Evolutionary conservation across 2,329 filamentous ascomycete species (phyloP).

Genomic region (Apiospora arundinis): DNA sequence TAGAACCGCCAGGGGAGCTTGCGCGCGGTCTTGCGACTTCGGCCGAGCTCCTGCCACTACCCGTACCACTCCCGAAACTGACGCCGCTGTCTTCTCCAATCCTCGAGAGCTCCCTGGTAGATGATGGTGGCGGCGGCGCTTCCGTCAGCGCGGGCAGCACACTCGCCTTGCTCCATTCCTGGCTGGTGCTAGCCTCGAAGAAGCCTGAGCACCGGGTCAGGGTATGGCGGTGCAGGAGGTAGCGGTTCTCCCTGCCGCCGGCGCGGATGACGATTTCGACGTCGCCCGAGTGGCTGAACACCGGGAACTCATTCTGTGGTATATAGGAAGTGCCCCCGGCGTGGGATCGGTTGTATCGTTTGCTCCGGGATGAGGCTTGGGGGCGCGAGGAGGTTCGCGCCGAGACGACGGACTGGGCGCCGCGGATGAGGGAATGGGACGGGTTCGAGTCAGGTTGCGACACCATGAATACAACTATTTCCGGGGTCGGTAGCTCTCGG

Average conservation of each 20-base stretch:
- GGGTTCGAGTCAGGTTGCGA: conserved; percentile 62
- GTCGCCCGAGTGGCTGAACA: conserved; percentile 89
- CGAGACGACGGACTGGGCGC: conserved; percentile 67
- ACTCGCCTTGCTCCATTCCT: conserved; percentile 71
- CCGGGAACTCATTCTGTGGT: conserved; percentile 88
- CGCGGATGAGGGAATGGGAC: conserved; percentile 60
- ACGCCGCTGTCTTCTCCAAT: conserved; percentile 54
- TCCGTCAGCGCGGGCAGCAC: conserved; percentile 41
- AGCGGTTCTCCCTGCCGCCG: conserved; percentile 77
- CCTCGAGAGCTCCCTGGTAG: conserved; percentile 55
- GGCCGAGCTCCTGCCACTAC: conserved; percentile 36
- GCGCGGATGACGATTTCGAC: conserved; percentile 81
- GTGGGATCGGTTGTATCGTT: conserved; percentile 83
- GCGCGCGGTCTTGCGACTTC: conserved; percentile 45
- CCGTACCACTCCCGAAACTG: conserved; percentile 42
- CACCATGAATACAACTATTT: conserved; percentile 58
- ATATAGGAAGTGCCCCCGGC: conserved; percentile 72
- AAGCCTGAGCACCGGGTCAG: conserved; percentile 91
- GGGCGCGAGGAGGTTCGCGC: conserved; percentile 66
- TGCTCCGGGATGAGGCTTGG: conserved; percentile 55
- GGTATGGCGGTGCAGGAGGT: conserved; percentile 86
- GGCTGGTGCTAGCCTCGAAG: conserved; percentile 85
- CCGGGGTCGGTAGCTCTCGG: conserved; percentile 1
- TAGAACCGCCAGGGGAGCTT: conserved; percentile 46
- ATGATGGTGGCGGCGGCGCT: conserved; percentile 30